Evolutionary conservation across 2,329 filamentous ascomycete species (phyloP), one percentile per base, ranked within the genome.

Genomic region (Aspergillus fischeri): DNA sequence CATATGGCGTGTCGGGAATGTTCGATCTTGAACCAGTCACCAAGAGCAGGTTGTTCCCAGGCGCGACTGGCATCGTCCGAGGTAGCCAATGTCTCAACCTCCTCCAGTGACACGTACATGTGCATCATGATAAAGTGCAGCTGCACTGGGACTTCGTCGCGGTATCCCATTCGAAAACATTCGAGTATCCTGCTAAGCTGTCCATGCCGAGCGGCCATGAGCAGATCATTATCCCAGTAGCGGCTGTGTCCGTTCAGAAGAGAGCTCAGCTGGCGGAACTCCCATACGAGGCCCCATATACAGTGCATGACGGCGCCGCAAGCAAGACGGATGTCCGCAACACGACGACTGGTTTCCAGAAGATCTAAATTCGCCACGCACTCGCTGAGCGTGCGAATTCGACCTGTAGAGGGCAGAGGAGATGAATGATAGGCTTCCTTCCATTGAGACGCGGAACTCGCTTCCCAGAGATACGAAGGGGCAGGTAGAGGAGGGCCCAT

Each of bases 251-350:
- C 51, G 4, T 63, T 53, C 6, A 71, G 63, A 0, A 73, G 45
- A 5, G 65, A 62, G 0, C 57, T 64, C 4, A 73, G 49, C 11
- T 73, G 70, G 2, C 69, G 63, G 51, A 65, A 68, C 28, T 73
- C 70, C 67, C 68, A 71, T 2, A 60, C 57, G 38, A 73, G 53
- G 4, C 59, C 56, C 70, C 71, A 74, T 1, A 70, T 65, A 17
- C 73, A 71, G 25, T 73, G 70, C 0, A 61, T 59, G 0, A 73
- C 55, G n/a, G 70, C 53, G 9, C 63, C 52, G 14, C 72, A 67
- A 1, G 66, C 63, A 0, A 74, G 56, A 1, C 24, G 41, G 2
- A 55, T 48, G 29, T 29, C 28, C 28, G 28, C 28, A 29, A 29
- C 3, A 9, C 3, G 10, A 29, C 10, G 10, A 11, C 28, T 29